phyloP scores from a whole-genome alignment of 2,329 filamentous ascomycete genomes.

The Phialophora expanda region DNA sequence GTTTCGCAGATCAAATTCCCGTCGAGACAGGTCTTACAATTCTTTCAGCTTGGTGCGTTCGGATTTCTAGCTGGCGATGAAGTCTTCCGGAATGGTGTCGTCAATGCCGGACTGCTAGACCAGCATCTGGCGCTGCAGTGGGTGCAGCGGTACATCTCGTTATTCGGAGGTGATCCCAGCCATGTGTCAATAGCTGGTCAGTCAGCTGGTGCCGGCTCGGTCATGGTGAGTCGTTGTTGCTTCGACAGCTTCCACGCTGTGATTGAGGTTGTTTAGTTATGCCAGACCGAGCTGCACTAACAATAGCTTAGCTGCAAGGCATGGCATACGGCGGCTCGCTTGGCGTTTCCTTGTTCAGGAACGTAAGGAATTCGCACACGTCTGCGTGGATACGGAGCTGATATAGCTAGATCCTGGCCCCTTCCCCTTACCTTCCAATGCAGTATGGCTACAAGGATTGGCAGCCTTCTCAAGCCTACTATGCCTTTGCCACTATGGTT shows the following conservation, averaged over 20 bases:
- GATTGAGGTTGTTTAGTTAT: constrained; percentile 46
- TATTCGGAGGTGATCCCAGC: constrained; percentile 60
- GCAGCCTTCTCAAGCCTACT: constrained; percentile 54
- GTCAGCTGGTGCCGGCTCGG: constrained; percentile 58
- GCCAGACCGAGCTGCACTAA: background rate
- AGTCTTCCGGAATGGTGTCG: constrained; percentile 60
- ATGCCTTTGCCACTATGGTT: constrained; percentile 51
- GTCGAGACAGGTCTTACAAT: constrained; percentile 10
- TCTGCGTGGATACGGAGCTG: background rate
- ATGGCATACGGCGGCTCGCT: constrained; percentile 57
- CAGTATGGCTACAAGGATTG: constrained; percentile 59
- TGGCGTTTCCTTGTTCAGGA: constrained; percentile 45
- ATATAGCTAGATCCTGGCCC: constrained; percentile 44
- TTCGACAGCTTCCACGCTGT: background rate
- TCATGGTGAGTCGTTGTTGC: constrained; percentile 39
- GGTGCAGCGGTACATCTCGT: constrained; percentile 63
- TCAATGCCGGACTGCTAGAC: constrained; percentile 69
- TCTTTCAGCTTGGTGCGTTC: constrained; percentile 50
- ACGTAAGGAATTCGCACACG: constrained; percentile 39
- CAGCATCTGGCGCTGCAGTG: constrained; percentile 66
- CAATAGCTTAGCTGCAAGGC: constrained; percentile 56
- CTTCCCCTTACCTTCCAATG: constrained; percentile 60
- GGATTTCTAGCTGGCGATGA: constrained; percentile 59
- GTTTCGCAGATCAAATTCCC: constrained; percentile 23
- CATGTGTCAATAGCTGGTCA: constrained; percentile 59